phyloP scores from a whole-genome alignment of 169 alveolate species.

The Eimeria nieschulzi region DNA sequence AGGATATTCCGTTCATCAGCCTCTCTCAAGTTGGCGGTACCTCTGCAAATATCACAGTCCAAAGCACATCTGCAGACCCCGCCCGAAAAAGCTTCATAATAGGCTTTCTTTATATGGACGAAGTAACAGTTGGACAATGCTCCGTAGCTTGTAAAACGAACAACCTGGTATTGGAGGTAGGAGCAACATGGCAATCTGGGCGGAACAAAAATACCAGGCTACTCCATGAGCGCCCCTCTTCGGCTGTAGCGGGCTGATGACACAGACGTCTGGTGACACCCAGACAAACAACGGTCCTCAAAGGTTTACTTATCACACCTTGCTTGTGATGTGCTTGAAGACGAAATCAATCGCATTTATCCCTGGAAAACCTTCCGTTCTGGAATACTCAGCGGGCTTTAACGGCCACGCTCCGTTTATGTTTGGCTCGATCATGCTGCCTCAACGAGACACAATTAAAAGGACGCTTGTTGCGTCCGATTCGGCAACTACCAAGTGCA shows the following conservation, averaged over 20 bases:
- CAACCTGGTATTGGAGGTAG: constrained; percentile 38
- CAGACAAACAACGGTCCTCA: too few species aligned
- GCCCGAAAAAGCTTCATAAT: background rate
- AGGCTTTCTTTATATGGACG: constrained; percentile 54
- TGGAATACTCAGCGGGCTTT: too few species aligned
- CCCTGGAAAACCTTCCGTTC: background rate
- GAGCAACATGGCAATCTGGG: background rate
- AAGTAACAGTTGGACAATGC: background rate
- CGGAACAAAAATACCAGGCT: too few species aligned
- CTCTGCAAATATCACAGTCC: constrained; percentile 20
- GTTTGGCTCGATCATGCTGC: constrained; percentile 27
- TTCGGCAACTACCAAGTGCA: background rate
- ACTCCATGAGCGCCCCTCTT: too few species aligned
- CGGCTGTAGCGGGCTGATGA: too few species aligned
- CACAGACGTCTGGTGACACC: too few species aligned
- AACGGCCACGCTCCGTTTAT: constrained; percentile 17
- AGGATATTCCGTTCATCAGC: constrained; percentile 4
- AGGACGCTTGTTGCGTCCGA: background rate
- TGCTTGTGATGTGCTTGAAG: constrained; percentile 4
- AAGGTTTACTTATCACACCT: too few species aligned
- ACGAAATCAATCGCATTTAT: background rate
- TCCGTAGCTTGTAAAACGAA: constrained; percentile 52
- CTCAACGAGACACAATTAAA: background rate
- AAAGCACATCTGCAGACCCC: background rate
- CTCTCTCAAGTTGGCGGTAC: background rate